phyloP scores from a whole-genome alignment of 805 yeast species.

The Suhomyces xylopsoci region DNA sequence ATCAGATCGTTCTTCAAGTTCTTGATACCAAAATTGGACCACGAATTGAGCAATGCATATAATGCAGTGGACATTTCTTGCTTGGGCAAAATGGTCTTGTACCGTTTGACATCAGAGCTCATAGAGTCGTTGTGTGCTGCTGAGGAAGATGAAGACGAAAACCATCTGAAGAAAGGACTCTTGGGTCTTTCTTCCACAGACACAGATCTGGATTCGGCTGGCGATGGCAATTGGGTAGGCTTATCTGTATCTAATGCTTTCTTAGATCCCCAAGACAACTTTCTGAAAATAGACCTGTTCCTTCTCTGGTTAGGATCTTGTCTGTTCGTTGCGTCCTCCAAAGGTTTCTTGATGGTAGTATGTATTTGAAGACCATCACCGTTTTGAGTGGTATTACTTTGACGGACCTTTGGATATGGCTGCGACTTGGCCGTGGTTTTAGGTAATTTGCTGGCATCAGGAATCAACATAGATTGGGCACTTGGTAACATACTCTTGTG shows the following conservation, averaged over 20 bases:
- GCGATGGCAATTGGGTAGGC: slow-evolving; percentile 30
- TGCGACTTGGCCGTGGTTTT: slow-evolving; percentile 6
- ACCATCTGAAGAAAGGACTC: slow-evolving; percentile 39
- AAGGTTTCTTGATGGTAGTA: slow-evolving; percentile 22
- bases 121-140: slow-evolving; percentile 12
- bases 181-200: slow-evolving; percentile 26
- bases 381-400: slow-evolving; percentile 11
- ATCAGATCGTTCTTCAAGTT: slow-evolving; percentile 47
- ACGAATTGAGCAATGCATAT: slow-evolving; percentile 56
- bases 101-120: slow-evolving; percentile 31
- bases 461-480: slow-evolving; percentile 36
- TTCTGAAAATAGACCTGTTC: slow-evolving; percentile 44
- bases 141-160: slow-evolving; percentile 31
- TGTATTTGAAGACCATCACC: not conserved
- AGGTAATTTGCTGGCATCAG: slow-evolving; percentile 16
- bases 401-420: slow-evolving; percentile 22
- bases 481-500: slow-evolving; percentile 30
- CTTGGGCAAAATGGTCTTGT: slow-evolving; percentile 40
- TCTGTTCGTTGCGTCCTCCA: slow-evolving; percentile 34
- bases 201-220: slow-evolving; percentile 28
- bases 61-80: slow-evolving; percentile 65
- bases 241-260: slow-evolving; percentile 28
- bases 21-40: slow-evolving; percentile 70
- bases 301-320: slow-evolving; percentile 22
- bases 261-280: slow-evolving; percentile 49